Base-by-base conservation (phyloP, 164 flowering plant genomes). In the Berberis vulgaris region DNA sequence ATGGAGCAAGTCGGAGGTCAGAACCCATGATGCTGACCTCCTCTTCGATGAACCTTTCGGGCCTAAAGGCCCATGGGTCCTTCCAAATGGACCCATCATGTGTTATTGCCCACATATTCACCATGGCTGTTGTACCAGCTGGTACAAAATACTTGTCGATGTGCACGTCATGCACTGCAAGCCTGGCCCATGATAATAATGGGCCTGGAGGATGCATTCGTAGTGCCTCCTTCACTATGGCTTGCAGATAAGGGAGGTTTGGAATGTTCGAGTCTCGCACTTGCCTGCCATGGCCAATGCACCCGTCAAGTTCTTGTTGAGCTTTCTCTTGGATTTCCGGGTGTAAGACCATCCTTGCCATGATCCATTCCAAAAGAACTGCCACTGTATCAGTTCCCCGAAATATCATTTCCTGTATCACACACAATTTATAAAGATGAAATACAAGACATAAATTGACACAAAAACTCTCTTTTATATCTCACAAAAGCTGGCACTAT, bases 101-200 rank as follows among this genome's bases (percentile, higher is more conserved):
- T 61, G 93, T 67, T 59, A 90, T 88, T 72, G 95, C 92, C 97
- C 97, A 90, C 97, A 90, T 90, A 77, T 90, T 90, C 52, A 90
- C 97, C 93, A 90, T 86, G 0, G 97, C 97, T 0, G 88, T 83
- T 0, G 97, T 90, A 59, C 92, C 92, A 40, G 89, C 86, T 54
- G 95, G 97, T 7, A 88, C 61, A 5, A 82, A 70, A 74, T 63
- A 12, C 66, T 83, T 82, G 72, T 72, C 88, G 10, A 90, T 78
- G 63, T 81, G 80, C 63, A 80, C 83, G 13, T 90, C 97, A 13
- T 78, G 84, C 61, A 76, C 49, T 2, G 96, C 86, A 1, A 89
- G 83, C 10, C 96, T 89, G 44, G 96, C 89, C 96, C 96, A 89
- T 4, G 96, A 89, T 47, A 89, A 86, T 0, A 89, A 66, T 41